phyloP scores from a whole-genome alignment of 306 rosid genomes.

The Cercis canadensis region DNA sequence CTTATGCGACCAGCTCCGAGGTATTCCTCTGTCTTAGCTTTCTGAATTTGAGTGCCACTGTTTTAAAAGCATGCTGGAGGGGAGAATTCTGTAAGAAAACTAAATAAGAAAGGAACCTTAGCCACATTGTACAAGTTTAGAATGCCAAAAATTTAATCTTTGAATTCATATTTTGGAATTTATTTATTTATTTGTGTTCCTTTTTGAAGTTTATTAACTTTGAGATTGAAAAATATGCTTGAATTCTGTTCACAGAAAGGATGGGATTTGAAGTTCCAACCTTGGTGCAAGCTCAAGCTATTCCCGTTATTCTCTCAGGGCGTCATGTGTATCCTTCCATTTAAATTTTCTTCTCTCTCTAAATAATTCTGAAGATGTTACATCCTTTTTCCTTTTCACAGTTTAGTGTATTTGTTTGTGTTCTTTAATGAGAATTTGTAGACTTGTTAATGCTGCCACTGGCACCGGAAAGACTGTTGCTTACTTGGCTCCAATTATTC shows the following conservation, averaged over 20 bases:
- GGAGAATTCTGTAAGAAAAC: background rate
- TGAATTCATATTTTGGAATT: background rate
- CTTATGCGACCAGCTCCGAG: constrained; percentile 82
- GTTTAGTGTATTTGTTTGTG: constrained; percentile 10
- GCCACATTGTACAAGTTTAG: background rate
- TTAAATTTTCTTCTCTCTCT: background rate
- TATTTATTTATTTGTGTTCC: background rate
- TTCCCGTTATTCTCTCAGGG: constrained; percentile 81
- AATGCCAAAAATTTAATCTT: background rate
- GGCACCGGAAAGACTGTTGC: constrained; percentile 92
- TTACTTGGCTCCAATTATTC: constrained; percentile 85
- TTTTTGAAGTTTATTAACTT: background rate
- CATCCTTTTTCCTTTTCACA: background rate
- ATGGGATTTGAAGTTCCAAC: constrained; percentile 87
- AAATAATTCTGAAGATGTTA: background rate
- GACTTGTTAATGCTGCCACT: constrained; percentile 87
- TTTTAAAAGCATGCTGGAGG: background rate
- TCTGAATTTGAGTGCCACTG: constrained; percentile 11
- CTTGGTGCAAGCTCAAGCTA: constrained; percentile 80
- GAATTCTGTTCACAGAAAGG: constrained; percentile 53
- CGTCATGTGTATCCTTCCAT: constrained; percentile 66
- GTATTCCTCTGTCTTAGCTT: constrained; percentile 39
- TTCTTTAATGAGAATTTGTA: constrained; percentile 54
- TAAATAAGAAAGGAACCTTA: no score
- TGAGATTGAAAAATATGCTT: background rate